Evolutionary conservation across 768 basidiomycete genomes (phyloP), one percentile per base, ranked within the genome.

Genomic region (Amanita phalloides): DNA sequence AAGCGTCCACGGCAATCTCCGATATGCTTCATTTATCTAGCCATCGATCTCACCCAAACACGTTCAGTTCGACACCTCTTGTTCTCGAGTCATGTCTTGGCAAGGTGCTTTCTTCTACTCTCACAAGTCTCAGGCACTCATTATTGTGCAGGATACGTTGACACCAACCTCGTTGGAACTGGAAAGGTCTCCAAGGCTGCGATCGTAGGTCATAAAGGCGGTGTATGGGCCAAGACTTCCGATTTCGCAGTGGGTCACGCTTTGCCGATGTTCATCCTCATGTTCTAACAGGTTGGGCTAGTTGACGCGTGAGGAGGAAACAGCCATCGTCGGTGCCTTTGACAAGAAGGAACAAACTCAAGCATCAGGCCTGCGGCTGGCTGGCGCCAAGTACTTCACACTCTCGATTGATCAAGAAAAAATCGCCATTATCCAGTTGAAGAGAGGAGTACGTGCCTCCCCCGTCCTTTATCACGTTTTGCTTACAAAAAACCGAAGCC

Each of bases 131-230:
- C 36, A 30, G 17, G 20, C 2, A 10, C 28, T 37, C 10, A 11
- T 30, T 36, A 26, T 7, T 33, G 45, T 7, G 35, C 59, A 93
- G 90, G 75, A 55, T 90, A 90, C 70, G 86, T 92, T 66, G 87
- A 93, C 65, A 72, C 70, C 61, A 81, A 89, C 65, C 80, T 94
- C 52, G 65, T 94, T 59, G 86, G 79, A 33, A 82, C 70, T 55
- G 81, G 79, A 57, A 88, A 81, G 68, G 70, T 95, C 62, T n/a
- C 70, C 23, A 76, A 77, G 60, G 92, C 90, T 36, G 90, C 90
- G 28, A 84, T 88, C 61, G 41, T 91, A 45, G 90, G 89, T 39
- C 73, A 70, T 49, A 61, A 74, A 58, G 89, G 88, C 46, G 88
- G 90, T 47, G 73, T 89, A 6, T 92, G 90, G 90, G 89, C 87